Evolutionary conservation across 768 basidiomycete species (phyloP), one percentile per base, ranked within the genome.

Genomic region (Macrocybe gigantea): DNA sequence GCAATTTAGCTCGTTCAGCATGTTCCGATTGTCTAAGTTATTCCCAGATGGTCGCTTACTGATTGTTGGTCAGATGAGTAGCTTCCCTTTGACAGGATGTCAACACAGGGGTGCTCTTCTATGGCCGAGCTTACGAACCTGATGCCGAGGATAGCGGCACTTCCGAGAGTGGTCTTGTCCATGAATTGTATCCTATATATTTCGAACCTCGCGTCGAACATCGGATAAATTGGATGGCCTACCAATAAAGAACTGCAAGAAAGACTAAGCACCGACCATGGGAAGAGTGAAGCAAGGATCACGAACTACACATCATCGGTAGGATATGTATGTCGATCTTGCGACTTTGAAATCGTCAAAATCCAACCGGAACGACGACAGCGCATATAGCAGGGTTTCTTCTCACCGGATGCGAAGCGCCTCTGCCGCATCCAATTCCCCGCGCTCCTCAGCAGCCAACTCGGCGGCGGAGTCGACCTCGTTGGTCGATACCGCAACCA

Each of bases 81-180:
- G 77, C 68, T 54, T 78, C 64, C 48, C 85, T 86, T 52, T 10
- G 38, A 22, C 31, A 44, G 37, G 37, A 35, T 13, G 15, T 42
- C 8, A 31, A 39, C 11, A 53, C 14, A 38, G 29, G 11, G 34
- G 8, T 8, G 22, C 10, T 32, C 32, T 5, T 35, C 9, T 33
- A 36, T 30, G 32, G 14, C 30, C 5, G 10, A n/a, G 13, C 47
- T 15, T 38, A 52, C 74, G 51, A 33, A 83, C 86, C 68, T 65
- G 56, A 88, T 87, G 1, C 86, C 86, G 38, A 88, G 71, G 52
- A 88, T 85, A 1, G 85, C 78, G 1, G 83, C 57, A 49, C 73
- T 78, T 1, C 83, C 84, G 3, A 87, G 66, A 0, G 85, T 88
- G 0, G 79, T 82, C 64, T 86, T 86, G 53, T 87, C 85, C 81